phyloP scores from a whole-genome alignment of 2,329 filamentous ascomycete species.

The Penicillium vulpinum region DNA sequence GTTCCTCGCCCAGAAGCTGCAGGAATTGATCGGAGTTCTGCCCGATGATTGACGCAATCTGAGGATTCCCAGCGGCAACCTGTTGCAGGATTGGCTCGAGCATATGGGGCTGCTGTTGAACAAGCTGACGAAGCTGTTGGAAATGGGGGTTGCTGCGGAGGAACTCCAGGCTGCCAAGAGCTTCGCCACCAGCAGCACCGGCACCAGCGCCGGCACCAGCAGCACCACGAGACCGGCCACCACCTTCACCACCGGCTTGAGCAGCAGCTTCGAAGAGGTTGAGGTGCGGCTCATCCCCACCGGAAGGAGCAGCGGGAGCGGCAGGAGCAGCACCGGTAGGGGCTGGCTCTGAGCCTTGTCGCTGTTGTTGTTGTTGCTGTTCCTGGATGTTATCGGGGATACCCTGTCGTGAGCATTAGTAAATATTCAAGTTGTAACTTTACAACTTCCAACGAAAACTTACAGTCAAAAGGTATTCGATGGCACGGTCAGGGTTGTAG shows the following conservation, averaged over 20 bases:
- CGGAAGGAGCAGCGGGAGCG: slow-evolving; percentile 37
- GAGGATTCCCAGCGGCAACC: slow-evolving; percentile 90
- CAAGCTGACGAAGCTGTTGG: slow-evolving; percentile 93
- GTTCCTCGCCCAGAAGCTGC: slow-evolving; percentile 82
- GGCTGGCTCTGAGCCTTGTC: slow-evolving; percentile 53
- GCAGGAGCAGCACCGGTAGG: slow-evolving; percentile 36
- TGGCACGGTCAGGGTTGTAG: slow-evolving; percentile 94
- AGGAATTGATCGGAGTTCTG: slow-evolving; percentile 93
- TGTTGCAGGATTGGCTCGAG: slow-evolving; percentile 97
- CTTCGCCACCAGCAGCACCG: slow-evolving; percentile 55
- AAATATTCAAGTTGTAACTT: background rate
- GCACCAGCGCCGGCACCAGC: slow-evolving; percentile 40
- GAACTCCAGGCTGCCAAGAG: slow-evolving; percentile 83
- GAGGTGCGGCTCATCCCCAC: slow-evolving; percentile 60
- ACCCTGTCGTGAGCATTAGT: slow-evolving; percentile 57
- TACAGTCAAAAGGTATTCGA: slow-evolving; percentile 90
- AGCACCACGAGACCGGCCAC: slow-evolving; percentile 39
- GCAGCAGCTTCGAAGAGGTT: slow-evolving; percentile 94
- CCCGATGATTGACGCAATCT: slow-evolving; percentile 87
- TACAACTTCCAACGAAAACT: slow-evolving; percentile 37
- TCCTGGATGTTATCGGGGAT: slow-evolving; percentile 84
- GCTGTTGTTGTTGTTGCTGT: slow-evolving; percentile 66
- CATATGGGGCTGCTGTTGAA: slow-evolving; percentile 98
- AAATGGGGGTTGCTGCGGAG: slow-evolving; percentile 95
- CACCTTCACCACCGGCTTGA: slow-evolving; percentile 57